Evolutionary conservation across 495 filamentous ascomycete species (phyloP), one percentile per base, ranked within the genome.

Genomic region (Aspergillus asperescens): DNA sequence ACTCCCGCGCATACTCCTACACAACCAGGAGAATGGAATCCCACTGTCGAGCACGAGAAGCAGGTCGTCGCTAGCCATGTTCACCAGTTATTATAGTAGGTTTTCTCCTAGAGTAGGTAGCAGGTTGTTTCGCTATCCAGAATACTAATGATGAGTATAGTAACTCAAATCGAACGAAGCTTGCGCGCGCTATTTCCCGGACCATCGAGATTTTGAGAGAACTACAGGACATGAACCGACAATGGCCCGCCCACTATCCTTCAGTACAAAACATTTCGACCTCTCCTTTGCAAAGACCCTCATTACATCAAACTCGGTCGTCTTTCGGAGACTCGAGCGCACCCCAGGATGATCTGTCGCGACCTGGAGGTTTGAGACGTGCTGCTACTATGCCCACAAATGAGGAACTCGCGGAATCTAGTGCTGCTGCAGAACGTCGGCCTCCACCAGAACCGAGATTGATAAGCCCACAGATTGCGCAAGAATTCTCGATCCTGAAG

Each of bases 221-320:
- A 47, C 79, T 98, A 46, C 90, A 95, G 68, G 82, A 88, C 59
- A 91, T 85, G 78, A 98, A 98, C 58, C 70, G 84, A 24, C 78
- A 81, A 66, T 97, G 94, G 93, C 94, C 93, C 5, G 90, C 90
- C 29, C 87, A 91, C 60, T 98, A 98, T 62, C 94, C 93, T 43
- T 88, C 91, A 13, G 85, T 95, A 12, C 84, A 89, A 62, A 80
- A 77, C 43, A 63, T 78, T 27, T 79, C 77, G 25, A 62, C 69
- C 44, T 69, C 77, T 19, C 61, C 68, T 9, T 52, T 69, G 9
- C 62, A 74, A 9, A 69, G 69, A 50, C 73, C 74, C 7, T 55
- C 67, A 12, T 31, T 88, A 40, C 69, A 75, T 3, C 82, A 85
- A 43, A 72, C 79, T 19, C 74, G 79, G 48, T 81, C 77, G 7